These are phyloP conservation scores for Phanerochaete carnosa DNA, from an alignment of 768 basidiomycete species.

Conservation along the genomic window DNA sequence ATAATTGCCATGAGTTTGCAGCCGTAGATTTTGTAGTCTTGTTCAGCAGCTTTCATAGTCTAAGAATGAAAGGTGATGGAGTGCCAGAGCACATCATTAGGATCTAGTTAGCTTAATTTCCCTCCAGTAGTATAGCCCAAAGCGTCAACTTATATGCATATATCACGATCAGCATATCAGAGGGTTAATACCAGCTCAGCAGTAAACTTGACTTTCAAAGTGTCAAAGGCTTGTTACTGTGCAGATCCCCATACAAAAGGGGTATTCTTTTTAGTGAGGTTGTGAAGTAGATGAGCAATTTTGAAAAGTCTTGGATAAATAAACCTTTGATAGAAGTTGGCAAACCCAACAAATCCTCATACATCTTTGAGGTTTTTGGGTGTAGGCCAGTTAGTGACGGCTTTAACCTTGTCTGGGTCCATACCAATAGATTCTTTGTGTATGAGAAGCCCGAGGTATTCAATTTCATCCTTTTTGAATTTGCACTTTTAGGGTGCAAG, in stretches of 20 bases:
- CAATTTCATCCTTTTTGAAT: slow-evolving; percentile 22
- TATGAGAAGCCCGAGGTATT: slow-evolving; percentile 26
- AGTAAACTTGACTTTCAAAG: slow-evolving; percentile 18
- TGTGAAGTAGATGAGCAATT: slow-evolving; percentile 14
- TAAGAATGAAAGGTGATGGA: slow-evolving; percentile 11
- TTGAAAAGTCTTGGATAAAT: slow-evolving; percentile 25
- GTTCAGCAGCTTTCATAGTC: slow-evolving; percentile 19
- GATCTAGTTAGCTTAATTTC: slow-evolving; percentile 24
- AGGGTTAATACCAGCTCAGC: slow-evolving; percentile 15
- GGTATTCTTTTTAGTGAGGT: slow-evolving; percentile 13
- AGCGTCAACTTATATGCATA: slow-evolving; percentile 18
- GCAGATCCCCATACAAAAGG: slow-evolving; percentile 10
- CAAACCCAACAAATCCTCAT: slow-evolving; percentile 25
- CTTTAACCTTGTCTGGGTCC: slow-evolving; percentile 31
- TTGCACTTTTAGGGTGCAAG: too few species aligned
- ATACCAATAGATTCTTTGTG: slow-evolving; percentile 21
- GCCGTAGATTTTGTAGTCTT: slow-evolving; percentile 31
- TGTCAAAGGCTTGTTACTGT: slow-evolving; percentile 13
- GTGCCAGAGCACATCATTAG: slow-evolving; percentile 11
- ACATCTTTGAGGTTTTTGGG: slow-evolving; percentile 16
- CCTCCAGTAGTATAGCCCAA: slow-evolving; percentile 25
- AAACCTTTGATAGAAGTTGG: slow-evolving; percentile 29
- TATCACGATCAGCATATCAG: not conserved
- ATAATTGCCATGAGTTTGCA: slow-evolving; percentile 37
- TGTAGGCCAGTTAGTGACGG: slow-evolving; percentile 26